Evolutionary conservation across 148 eudicot genomes (phyloP), one percentile per base, ranked within the genome.

Genomic region (Chenopodium quinoa): DNA sequence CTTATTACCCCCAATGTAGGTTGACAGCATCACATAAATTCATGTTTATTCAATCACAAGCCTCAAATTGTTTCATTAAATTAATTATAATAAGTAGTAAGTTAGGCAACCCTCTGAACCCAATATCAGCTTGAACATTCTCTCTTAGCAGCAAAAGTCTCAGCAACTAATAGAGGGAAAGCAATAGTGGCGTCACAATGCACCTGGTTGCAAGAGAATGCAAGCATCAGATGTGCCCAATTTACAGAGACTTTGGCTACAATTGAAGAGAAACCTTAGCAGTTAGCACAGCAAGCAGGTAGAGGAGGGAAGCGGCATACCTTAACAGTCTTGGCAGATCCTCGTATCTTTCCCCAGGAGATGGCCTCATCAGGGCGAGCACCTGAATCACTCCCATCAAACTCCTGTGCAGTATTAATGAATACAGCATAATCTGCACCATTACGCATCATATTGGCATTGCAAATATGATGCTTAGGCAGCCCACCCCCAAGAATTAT

Each of bases 391-490:
- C 94, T 91, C 68, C 98, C 98, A 84, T 94, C 77, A 74, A 50
- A 74, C 86, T 94, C 97, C 81, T 94, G 98, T 13, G 98, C 98
- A 3, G 98, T 94, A 86, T 94, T 94, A n/a, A 92, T 89, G 73
- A 91, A 92, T 78, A 93, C 94, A 25, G 93, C 99, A 88, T 80
- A 96, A 89, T 93, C 97, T 40, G 98, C 97, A 52, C 95, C 97
- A 71, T 94, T 90, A 40, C 97, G 91, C 98, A 94, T 91, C 99
- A 96, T 91, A 88, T 96, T 89, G 77, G 97, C 93, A 91, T 92
- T 90, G 90, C 98, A 88, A 71, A 96, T 90, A 79, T 96, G 98
- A 84, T 92, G 97, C 83, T 94, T 94, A 54, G 97, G 97, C 84
- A 94, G 83, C 60, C 97, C 98, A 25, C 95, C 98, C 50, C 97